Evolutionary conservation across 495 filamentous ascomycete genomes (phyloP), one percentile per base, ranked within the genome.

Genomic region (Trypethelium eluteriae): DNA sequence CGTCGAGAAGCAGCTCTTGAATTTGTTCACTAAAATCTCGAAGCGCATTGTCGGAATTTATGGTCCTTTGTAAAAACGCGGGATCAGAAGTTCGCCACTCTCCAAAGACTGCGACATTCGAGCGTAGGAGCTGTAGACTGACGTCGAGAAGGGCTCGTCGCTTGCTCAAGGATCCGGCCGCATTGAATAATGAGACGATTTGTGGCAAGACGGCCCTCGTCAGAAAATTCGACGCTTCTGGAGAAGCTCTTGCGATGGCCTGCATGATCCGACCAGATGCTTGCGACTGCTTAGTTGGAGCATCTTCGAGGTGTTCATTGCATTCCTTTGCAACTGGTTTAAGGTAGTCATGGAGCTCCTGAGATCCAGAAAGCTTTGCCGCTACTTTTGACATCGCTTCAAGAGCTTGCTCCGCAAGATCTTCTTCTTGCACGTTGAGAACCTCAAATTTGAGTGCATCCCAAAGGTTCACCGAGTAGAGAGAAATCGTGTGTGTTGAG

Each of bases 401-500:
- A 2, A 90, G 77, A 16, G 88, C 85, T 69, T 83, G 81, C 41
- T 86, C 81, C 2, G 86, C 85, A 3, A 91, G 72, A 57, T 89
- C 86, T 66, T 90, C 87, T 70, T 90, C 88, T 72, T 89, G 86
- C 0, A 85, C 82, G 70, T 88, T 89, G 12, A 91, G 79, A n/a
- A 91, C 83, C 70, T 91, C 88, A 68, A 88, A 91, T 70, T 90
- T 91, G 38, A 91, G 71, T 11, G 86, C 81, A 67, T 89, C 88
- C 88, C 88, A 91, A 3, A 91, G 77, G 12, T 85, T 87, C 47
- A 85, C 81, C 3, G 86, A 89, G 72, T 86, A 86, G n/a, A 79
- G 81, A 9, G 85, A 85, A n/a, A 90, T 80, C 1, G 85, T 87
- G 38, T 80, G 78, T 0, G 85, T 76, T 39, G 83, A 83, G 66